Conservation (phyloP, 2,329 filamentous ascomycete species). For the Calycina herbarum region DNA sequence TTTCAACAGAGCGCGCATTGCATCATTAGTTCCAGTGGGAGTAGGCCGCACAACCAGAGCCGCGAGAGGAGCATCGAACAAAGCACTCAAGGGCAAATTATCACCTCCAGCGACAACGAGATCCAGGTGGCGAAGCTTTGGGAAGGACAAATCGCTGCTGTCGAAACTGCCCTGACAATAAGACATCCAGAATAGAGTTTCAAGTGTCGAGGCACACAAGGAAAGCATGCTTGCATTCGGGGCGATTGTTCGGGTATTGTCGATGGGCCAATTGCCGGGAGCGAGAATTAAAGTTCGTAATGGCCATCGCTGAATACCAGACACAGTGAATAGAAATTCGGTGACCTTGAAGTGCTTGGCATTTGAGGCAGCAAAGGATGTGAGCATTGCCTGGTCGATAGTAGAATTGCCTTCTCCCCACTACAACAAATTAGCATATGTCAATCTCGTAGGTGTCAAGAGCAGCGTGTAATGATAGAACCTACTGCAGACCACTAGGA, state of each 20-base stretch:
- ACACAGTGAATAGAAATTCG: neutral
- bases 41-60: neutral
- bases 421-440: no score
- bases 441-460: no score
- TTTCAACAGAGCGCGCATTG: neutral
- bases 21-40: neutral
- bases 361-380: neutral
- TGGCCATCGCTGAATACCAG: neutral
- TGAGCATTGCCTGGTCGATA: no score
- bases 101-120: neutral
- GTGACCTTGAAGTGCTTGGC: neutral
- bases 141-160: neutral
- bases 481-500: no score
- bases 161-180: no score
- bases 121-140: neutral
- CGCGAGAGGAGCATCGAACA: neutral
- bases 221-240: neutral
- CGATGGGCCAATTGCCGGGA: neutral
- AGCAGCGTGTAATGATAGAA: no score
- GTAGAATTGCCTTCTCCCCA: no score
- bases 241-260: neutral
- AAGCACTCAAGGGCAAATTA: neutral
- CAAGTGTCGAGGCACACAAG: neutral
- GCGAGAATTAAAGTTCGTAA: neutral
- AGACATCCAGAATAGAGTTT: neutral